A percentile compares a stretch with the other conserved stretches of the same genome.
These are phyloP conservation scores for Phytopythium vexans DNA, from an alignment of 352 stramenopile species.

Conservation along the genomic window DNA sequence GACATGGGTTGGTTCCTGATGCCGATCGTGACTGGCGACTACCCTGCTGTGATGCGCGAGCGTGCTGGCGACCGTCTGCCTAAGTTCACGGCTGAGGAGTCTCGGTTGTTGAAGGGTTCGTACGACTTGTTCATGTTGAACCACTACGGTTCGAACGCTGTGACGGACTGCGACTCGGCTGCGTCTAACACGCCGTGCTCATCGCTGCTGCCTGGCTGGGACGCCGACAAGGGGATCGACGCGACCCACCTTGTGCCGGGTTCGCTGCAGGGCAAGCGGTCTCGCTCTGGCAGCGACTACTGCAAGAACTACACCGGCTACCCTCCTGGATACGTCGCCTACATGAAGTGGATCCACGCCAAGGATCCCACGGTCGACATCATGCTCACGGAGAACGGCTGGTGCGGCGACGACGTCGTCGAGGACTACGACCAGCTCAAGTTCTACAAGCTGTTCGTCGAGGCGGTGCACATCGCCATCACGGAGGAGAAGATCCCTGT, in stretches of 20 bases:
- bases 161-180: conserved; percentile 41
- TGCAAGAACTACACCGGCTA: conserved; percentile 43
- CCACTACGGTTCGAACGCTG: conserved; percentile 82
- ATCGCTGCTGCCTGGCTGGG: conserved; percentile 37
- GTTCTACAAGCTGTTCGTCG: conserved; percentile 56
- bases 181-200: conserved; percentile 32
- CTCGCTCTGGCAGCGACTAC: conserved; percentile 30
- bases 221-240: conserved; percentile 42
- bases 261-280: conserved; percentile 34
- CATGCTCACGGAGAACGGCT: conserved; percentile 51
- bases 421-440: conserved; percentile 55
- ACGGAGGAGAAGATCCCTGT: conserved; percentile 56
- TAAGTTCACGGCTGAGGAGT: conserved; percentile 77
- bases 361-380: conserved; percentile 35
- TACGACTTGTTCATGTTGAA: conserved; percentile 95
- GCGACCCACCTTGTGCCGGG: conserved; percentile 59
- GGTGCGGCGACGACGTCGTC: conserved; percentile 39
- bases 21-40: conserved; percentile 89
- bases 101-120: conserved; percentile 64
- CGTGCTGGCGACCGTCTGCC: conserved; percentile 80
- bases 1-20: conserved; percentile 90
- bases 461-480: conserved; percentile 47
- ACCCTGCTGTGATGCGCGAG: conserved; percentile 88
- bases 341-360: conserved; percentile 38
- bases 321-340: conserved; percentile 32